Evolutionary conservation across 1,284 basidiomycete genomes (phyloP), one percentile per base, ranked within the genome.

Genomic region (Moniliophthora roreri): DNA sequence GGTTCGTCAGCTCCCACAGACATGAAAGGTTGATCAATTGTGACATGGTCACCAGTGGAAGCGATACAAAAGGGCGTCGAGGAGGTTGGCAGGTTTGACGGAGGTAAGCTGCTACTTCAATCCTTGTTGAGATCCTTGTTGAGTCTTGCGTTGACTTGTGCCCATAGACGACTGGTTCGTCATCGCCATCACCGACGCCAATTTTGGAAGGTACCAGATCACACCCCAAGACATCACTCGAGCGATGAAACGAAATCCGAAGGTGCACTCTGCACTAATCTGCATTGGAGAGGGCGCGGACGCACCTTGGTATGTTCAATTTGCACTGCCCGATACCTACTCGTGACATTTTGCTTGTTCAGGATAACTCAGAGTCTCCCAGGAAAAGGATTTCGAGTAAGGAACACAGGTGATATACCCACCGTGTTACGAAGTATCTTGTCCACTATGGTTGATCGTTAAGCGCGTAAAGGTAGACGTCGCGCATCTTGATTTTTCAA

Each of bases 201-300:
- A 86, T 64, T 86, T 86, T 58, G 76, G 72, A 16, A 71, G 82
- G 39, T 87, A 87, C 62, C 69, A 75, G 50, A 85, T 87, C 54
- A 80, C 81, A n/a, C 73, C 78, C 3, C 81, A 84, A 51, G 78
- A 84, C 32, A 62, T 87, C 23, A 76, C 74, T 15, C 69, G 72
- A 16, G 79, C 74, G 0, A 84, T 85, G 81, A 79, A 76, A 47
- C 69, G 74, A n/a, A 72, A 85, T 54, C 75, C 81, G 2, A 85
- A 84, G 64, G 84, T 87, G 24, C 78, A 84, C 53, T 82, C 82
- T 5, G 83, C 84, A 0, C 68, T 86, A 26, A 79, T 87, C 32
- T 85, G 83, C 61, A 86, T 87, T 47, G 84, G 84, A n/a, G 84
- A 85, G 63, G 82, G 83, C 10, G 81, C 82, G 2, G 82, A 85